These are phyloP conservation scores for Beta lomatogona DNA, from an alignment of 179 eudicot species.

Conservation along the genomic window DNA sequence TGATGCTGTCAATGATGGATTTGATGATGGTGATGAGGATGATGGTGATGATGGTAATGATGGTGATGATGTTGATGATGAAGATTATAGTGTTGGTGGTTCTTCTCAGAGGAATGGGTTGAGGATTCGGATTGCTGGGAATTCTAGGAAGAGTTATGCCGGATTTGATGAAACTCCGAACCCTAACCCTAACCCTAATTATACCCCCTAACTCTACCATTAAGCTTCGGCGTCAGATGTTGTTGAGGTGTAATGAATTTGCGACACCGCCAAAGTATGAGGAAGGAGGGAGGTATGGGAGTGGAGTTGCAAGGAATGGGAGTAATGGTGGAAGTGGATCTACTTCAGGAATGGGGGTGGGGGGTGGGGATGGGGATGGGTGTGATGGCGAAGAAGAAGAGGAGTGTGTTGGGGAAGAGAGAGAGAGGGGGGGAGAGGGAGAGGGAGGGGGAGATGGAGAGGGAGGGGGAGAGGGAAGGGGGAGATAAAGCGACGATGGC, in stretches of 20 bases:
- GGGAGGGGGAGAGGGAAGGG: slow-evolving; percentile 43
- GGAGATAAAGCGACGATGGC: slow-evolving; percentile 38
- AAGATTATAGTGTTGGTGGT: not conserved
- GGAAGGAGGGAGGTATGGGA: slow-evolving; percentile 17
- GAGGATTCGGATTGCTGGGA: slow-evolving; percentile 45
- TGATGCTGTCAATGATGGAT: slow-evolving; percentile 11
- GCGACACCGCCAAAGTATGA: slow-evolving; percentile 17
- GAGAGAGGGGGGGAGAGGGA: slow-evolving; percentile 18
- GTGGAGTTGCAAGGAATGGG: slow-evolving; percentile 29
- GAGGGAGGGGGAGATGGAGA: slow-evolving; percentile 37
- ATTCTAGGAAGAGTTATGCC: slow-evolving; percentile 29
- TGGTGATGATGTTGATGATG: slow-evolving; percentile 3
- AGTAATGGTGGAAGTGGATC: slow-evolving; percentile 8
- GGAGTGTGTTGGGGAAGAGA: slow-evolving; percentile 8
- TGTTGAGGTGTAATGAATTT: slow-evolving; percentile 7
- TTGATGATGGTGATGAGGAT: slow-evolving; percentile 32
- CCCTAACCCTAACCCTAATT: slow-evolving; percentile 29
- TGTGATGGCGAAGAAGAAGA: slow-evolving; percentile 4
- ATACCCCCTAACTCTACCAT: slow-evolving; percentile 16
- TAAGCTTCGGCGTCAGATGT: not conserved
- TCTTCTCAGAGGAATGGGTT: slow-evolving; percentile 30
- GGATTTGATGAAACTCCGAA: slow-evolving; percentile 34
- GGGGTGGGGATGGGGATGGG: slow-evolving; percentile 11
- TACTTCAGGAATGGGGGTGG: not conserved
- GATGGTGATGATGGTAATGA: not conserved